Conservation (phyloP, 768 basidiomycete species). For the Boletus pseudopeckii region DNA sequence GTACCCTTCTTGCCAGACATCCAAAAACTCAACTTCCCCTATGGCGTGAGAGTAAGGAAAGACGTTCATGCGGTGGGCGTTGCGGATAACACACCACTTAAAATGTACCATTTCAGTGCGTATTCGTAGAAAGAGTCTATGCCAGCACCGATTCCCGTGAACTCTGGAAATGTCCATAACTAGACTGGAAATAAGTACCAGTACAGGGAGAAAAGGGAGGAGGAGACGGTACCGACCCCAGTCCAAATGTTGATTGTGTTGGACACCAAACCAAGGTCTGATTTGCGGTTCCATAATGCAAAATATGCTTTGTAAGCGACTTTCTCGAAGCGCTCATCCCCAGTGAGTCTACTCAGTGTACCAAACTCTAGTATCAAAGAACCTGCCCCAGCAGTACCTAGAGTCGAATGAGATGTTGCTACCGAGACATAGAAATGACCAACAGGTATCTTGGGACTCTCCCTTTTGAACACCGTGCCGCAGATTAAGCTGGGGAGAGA, state of each 20-base stretch:
- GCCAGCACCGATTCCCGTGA: constrained; percentile 86
- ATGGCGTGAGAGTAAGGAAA: constrained; percentile 2
- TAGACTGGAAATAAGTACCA: constrained; percentile 10
- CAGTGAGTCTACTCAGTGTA: constrained; percentile 87
- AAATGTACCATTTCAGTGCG: constrained; percentile 86
- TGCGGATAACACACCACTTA: constrained; percentile 55
- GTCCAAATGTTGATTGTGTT: constrained; percentile 84
- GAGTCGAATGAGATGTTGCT: constrained; percentile 5
- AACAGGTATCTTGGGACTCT: constrained; percentile 85
- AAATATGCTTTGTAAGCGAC: constrained; percentile 89
- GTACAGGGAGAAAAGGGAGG: not conserved
- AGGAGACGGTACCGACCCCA: constrained; percentile 52
- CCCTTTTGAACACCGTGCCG: constrained; percentile 71
- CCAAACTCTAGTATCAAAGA: constrained; percentile 93
- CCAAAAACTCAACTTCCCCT: constrained; percentile 78
- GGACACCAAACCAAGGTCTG: constrained; percentile 79
- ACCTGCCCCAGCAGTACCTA: constrained; percentile 90
- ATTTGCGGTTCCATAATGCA: constrained; percentile 89
- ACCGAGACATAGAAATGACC: constrained; percentile 28
- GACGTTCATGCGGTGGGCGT: not conserved
- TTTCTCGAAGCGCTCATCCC: constrained; percentile 86
- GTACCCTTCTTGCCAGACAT: constrained; percentile 83
- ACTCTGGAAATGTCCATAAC: constrained; percentile 75
- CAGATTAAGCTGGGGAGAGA: constrained; percentile 64
- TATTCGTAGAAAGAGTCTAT: constrained; percentile 97